phyloP scores from a whole-genome alignment of 169 alveolate genomes.

The Nephromyces sp. region DNA sequence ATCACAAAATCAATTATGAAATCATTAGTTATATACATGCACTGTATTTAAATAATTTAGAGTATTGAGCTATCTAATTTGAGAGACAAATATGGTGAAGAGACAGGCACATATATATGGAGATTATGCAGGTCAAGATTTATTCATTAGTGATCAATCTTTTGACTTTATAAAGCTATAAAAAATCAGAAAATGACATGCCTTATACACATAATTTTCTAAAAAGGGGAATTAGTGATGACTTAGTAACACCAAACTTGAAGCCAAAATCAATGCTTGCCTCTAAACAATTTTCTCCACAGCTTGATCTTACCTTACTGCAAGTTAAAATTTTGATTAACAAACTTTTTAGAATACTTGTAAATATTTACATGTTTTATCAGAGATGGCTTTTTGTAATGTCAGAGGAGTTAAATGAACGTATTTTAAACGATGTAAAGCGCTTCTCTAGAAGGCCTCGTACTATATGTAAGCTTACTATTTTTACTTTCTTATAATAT shows the following conservation, averaged over 20 bases:
- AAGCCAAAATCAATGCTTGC: neutral
- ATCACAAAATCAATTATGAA: no score
- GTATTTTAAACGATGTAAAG: neutral
- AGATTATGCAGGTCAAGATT: no score
- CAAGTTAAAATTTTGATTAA: neutral
- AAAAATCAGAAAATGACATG: no score
- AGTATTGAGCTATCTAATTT: no score
- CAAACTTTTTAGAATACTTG: neutral
- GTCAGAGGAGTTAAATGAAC: neutral
- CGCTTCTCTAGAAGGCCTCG: neutral
- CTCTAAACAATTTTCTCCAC: neutral
- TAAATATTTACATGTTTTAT: neutral
- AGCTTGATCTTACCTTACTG: neutral
- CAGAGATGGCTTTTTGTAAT: neutral
- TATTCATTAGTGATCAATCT: no score
- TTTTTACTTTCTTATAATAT: neutral
- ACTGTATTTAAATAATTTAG: no score
- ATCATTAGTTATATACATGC: no score
- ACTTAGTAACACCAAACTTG: neutral
- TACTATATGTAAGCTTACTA: neutral
- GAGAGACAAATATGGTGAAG: no score
- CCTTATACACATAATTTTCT: no score
- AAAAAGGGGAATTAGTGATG: slow-evolving; percentile 7
- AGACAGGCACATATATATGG: no score
- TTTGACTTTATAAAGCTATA: no score